Evolutionary conservation across 805 yeast species (phyloP), one percentile per base, ranked within the genome.

Genomic region (Maudiozyma barnettii): DNA sequence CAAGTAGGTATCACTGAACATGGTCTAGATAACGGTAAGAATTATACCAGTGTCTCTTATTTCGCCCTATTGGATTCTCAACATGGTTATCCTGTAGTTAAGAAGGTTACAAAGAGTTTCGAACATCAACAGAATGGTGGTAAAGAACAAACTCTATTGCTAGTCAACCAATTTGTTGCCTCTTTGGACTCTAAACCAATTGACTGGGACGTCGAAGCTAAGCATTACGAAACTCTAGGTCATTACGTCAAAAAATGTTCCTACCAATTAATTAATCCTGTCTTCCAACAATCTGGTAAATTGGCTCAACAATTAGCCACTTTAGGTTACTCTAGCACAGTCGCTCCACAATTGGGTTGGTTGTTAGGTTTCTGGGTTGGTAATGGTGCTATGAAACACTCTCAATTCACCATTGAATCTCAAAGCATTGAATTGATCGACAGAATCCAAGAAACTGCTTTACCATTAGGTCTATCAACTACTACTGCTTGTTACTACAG

Each of bases 161-260:
- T 45, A 35, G 68, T 67, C 13, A 45, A 45, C 18, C 54, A 49
- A 23, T 66, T 65, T 46, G 56, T 54, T 20, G 43, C 44, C 33
- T 22, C 50, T 6, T 44, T 60, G 22, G 50, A 50, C 31, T 35
- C 29, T 5, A 40, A 39, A 26, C 47, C 54, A 26, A 49, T 72
- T 47, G 64, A 69, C 23, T 73, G 77, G 77, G 63, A 62, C 39
- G 49, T 70, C 43, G 73, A 70, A 57, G 75, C 73, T 39, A 57
- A 59, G 37, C 67, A 70, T 52, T 55, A 58, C 42, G 43, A 51
- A n/a, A 39, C 46, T 13, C 39, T 72, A 21, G 54, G 54, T 22
- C 29, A 41, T n/a, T 8, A 49, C 41, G 70, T 68, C 41, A 61
- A 62, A 33, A 51, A 52, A 38, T 52, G 58, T 26, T 60, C 76